Evolutionary conservation across 768 basidiomycete genomes (phyloP).

Genomic region (Arthromyces matolae): DNA sequence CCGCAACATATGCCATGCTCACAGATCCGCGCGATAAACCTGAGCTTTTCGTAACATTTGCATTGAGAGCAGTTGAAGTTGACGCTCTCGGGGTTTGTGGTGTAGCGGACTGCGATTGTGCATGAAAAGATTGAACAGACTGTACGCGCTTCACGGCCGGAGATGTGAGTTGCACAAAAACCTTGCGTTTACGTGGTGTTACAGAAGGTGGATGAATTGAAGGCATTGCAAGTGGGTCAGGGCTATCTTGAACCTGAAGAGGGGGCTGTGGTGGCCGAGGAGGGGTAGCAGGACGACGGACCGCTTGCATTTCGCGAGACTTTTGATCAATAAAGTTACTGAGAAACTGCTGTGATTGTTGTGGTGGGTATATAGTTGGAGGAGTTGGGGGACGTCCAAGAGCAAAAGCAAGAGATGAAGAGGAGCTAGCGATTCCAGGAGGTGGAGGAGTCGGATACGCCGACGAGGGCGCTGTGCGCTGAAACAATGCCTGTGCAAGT

Average conservation of each 20-base stretch:
- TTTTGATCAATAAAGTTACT: conserved; percentile 62
- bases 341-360: conserved; percentile 64
- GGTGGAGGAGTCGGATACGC: conserved; percentile 74
- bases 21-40: conserved; percentile 27
- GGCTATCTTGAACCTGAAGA: conserved; percentile 38
- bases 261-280: conserved; percentile 18
- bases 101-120: conserved; percentile 20
- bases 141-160: conserved; percentile 62
- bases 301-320: conserved; percentile 36
- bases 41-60: not conserved
- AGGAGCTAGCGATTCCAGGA: conserved; percentile 57
- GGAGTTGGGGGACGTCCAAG: conserved; percentile 42
- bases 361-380: conserved; percentile 40
- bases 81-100: conserved; percentile 26
- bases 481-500: conserved; percentile 65
- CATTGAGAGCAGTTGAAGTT: conserved; percentile 7
- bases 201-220: conserved; percentile 25
- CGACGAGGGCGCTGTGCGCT: conserved; percentile 53
- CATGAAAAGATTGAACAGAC: conserved; percentile 23
- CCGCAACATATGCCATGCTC: conserved; percentile 43
- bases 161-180: conserved; percentile 52
- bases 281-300: conserved; percentile 21
- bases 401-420: conserved; percentile 75
- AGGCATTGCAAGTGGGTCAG: conserved; percentile 52
- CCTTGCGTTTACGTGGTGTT: conserved; percentile 74